Conservation (phyloP, 1,284 basidiomycete species). For the Fomitopsis pinicola region DNA sequence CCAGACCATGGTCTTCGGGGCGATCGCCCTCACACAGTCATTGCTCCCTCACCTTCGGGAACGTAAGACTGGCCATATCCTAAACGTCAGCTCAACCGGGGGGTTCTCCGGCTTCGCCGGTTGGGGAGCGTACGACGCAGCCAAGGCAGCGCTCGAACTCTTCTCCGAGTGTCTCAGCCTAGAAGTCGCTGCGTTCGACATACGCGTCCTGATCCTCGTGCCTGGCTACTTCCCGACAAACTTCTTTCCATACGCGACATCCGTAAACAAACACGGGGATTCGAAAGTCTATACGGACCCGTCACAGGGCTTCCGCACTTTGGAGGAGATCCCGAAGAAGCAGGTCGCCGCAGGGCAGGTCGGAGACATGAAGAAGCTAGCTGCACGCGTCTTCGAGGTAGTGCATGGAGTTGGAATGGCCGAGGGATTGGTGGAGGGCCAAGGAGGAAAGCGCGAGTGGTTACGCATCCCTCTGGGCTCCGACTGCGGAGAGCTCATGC, state of each 20-base stretch:
- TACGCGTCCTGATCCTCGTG: conserved; percentile 23
- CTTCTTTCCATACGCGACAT: conserved; percentile 17
- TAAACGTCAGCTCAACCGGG: conserved; percentile 23
- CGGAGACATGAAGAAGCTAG: conserved; percentile 20
- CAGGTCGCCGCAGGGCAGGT: conserved; percentile 11
- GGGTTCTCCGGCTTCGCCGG: conserved; percentile 11
- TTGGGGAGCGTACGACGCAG: conserved; percentile 24
- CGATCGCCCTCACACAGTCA: conserved; percentile 27
- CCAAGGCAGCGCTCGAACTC: conserved; percentile 27
- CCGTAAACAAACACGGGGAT: neutral
- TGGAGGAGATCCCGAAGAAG: conserved; percentile 9
- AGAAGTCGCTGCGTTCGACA: conserved; percentile 25
- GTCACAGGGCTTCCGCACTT: conserved; percentile 13
- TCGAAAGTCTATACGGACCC: conserved; percentile 18
- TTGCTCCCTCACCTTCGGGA: conserved; percentile 25
- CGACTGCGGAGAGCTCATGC: conserved; percentile 1
- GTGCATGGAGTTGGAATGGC: conserved; percentile 18
- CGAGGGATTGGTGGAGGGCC: conserved; percentile 5
- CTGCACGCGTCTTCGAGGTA: conserved; percentile 22
- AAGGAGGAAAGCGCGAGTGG: conserved; percentile 5
- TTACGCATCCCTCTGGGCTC: conserved; percentile 3
- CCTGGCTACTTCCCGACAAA: conserved; percentile 30
- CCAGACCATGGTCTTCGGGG: conserved; percentile 29
- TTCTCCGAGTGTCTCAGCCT: conserved; percentile 25
- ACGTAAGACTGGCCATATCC: conserved; percentile 22